These are phyloP conservation scores for Lactifluus volemus DNA, from an alignment of 768 basidiomycete species.

Conservation along the genomic window DNA sequence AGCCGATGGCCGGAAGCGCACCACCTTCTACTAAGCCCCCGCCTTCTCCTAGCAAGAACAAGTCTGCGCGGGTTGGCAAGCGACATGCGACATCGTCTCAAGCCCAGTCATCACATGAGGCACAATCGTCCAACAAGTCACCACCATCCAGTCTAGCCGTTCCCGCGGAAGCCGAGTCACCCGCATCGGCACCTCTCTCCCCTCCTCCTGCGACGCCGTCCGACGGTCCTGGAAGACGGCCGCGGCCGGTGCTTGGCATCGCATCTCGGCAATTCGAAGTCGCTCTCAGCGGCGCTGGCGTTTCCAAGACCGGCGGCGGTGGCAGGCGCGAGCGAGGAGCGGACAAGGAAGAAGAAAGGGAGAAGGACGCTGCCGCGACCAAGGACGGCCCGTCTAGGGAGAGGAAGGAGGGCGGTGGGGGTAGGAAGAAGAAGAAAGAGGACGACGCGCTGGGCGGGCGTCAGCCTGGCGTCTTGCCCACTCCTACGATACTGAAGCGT, in stretches of 20 bases:
- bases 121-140: constrained; percentile 7
- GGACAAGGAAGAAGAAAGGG: constrained; percentile 27
- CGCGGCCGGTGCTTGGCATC: constrained; percentile 52
- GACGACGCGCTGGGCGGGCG: background rate
- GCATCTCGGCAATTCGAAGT: constrained; percentile 65
- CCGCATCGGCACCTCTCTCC: background rate
- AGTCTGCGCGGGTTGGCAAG: constrained; percentile 8
- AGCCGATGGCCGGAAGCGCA: constrained; percentile 1
- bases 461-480: constrained; percentile 14
- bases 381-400: constrained; percentile 16
- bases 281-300: constrained; percentile 57
- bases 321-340: constrained; percentile 11
- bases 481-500: constrained; percentile 23
- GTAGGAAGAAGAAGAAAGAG: constrained; percentile 1
- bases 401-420: constrained; percentile 14
- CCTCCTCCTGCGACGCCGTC: constrained; percentile 21
- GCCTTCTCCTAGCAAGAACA: constrained; percentile 1
- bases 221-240: constrained; percentile 28
- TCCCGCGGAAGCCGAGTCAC: constrained; percentile 1
- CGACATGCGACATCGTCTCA: background rate
- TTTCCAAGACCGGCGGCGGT: constrained; percentile 31
- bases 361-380: constrained; percentile 13
- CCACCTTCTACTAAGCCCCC: background rate
- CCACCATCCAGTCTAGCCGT: background rate
- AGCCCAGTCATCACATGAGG: constrained; percentile 2